Percentiles rank a stretch among this genome's conserved stretches.
These are phyloP conservation scores for Chenopodium album DNA, from an alignment of 148 eudicot species.

Conservation along the genomic window DNA sequence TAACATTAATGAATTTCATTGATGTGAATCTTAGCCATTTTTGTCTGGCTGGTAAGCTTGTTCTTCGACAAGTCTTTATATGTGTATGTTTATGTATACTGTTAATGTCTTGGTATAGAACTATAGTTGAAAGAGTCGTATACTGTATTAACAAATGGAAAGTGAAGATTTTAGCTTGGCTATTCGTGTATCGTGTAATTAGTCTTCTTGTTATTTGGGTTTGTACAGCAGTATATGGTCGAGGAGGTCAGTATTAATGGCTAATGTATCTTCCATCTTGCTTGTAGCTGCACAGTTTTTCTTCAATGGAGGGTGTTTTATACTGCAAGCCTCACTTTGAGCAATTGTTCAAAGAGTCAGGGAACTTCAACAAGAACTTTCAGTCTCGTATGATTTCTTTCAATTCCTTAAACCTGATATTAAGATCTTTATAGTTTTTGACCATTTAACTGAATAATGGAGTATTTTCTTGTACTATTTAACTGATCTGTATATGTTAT, in stretches of 20 bases:
- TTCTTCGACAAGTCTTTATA: background rate
- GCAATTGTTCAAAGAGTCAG: slow-evolving; percentile 93
- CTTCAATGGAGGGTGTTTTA: slow-evolving; percentile 90
- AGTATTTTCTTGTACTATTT: background rate
- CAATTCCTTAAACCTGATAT: background rate
- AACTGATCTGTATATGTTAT: slow-evolving; percentile 10
- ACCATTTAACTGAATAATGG: slow-evolving; percentile 6
- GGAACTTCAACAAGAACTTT: slow-evolving; percentile 86
- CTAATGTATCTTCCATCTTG: slow-evolving; percentile 19
- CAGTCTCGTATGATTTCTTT: slow-evolving; percentile 58
- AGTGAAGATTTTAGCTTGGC: background rate
- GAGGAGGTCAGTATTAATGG: slow-evolving; percentile 3
- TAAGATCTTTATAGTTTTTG: background rate
- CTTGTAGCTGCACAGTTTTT: slow-evolving; percentile 73
- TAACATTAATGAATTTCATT: background rate
- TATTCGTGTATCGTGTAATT: background rate
- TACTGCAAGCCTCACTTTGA: slow-evolving; percentile 98
- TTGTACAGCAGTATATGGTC: background rate
- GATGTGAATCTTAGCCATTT: background rate
- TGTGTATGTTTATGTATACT: background rate
- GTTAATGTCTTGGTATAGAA: background rate
- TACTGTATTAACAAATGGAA: background rate
- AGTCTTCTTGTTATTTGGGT: background rate
- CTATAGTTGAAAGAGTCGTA: background rate
- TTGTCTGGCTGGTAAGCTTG: background rate